phyloP scores from a whole-genome alignment of 495 filamentous ascomycete species.

The Penicillium odoratum region DNA sequence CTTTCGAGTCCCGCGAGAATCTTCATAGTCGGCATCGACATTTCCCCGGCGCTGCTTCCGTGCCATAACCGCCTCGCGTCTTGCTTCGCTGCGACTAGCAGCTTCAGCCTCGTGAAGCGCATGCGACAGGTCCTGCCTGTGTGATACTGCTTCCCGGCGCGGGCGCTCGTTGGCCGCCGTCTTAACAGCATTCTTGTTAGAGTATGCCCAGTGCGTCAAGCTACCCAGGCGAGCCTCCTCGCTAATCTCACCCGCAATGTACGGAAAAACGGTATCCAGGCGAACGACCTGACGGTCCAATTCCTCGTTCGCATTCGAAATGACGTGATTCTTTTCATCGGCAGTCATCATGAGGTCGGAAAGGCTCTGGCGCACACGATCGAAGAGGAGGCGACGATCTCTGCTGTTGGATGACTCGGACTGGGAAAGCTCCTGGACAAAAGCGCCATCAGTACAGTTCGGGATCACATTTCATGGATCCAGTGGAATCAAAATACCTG shows the following conservation, averaged over 20 bases:
- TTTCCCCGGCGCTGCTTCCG: constrained; percentile 68
- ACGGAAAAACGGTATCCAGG: constrained; percentile 78
- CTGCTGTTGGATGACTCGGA: constrained; percentile 41
- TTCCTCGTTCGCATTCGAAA: constrained; percentile 84
- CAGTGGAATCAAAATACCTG: constrained; percentile 23
- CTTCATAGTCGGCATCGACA: constrained; percentile 77
- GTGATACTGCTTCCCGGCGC: constrained; percentile 72
- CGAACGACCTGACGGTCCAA: constrained; percentile 82
- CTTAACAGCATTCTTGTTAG: constrained; percentile 71
- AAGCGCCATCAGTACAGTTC: constrained; percentile 11
- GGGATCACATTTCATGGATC: background rate
- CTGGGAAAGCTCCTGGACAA: constrained; percentile 32
- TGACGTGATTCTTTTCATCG: constrained; percentile 96
- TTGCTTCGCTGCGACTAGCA: constrained; percentile 71
- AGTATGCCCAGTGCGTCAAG: constrained; percentile 92
- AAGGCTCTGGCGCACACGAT: constrained; percentile 58
- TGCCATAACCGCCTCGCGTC: constrained; percentile 75
- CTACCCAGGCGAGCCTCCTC: constrained; percentile 92
- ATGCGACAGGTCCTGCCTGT: constrained; percentile 53
- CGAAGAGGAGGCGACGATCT: constrained; percentile 66
- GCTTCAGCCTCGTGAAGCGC: constrained; percentile 76
- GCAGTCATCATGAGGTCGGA: constrained; percentile 78
- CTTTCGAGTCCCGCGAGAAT: constrained; percentile 56
- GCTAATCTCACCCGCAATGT: constrained; percentile 86
- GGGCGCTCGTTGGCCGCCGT: constrained; percentile 65